Conservation (phyloP, 495 filamentous ascomycete genomes). For the Daldinia caldariorum region DNA sequence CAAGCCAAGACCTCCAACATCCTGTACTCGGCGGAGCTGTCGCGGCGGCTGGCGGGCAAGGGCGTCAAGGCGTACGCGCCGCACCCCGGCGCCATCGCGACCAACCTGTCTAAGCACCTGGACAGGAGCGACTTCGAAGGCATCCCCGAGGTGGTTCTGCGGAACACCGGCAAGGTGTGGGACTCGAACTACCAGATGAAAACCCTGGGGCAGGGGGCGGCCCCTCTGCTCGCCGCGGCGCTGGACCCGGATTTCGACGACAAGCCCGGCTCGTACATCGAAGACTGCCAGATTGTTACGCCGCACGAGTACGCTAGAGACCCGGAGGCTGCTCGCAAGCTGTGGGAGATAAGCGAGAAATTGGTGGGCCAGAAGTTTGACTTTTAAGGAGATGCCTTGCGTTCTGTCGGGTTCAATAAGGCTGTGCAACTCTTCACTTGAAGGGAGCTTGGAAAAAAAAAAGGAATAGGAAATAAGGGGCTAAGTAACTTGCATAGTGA, state of each 20-base stretch:
- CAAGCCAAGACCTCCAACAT: conserved; percentile 72
- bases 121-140: conserved; percentile 28
- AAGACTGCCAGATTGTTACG: conserved; percentile 47
- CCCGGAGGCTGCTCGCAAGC: conserved; percentile 49
- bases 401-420: neutral
- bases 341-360: conserved; percentile 57
- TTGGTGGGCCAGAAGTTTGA: conserved; percentile 52
- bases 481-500: neutral
- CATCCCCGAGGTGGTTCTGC: conserved; percentile 41
- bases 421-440: neutral
- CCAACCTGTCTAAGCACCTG: conserved; percentile 44
- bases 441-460: neutral
- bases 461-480: neutral
- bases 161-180: conserved; percentile 40
- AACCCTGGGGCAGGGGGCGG: conserved; percentile 14
- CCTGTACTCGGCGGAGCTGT: conserved; percentile 62
- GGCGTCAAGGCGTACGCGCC: conserved; percentile 49
- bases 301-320: conserved; percentile 49
- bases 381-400: neutral
- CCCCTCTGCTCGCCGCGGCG: conserved; percentile 36
- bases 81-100: conserved; percentile 58
- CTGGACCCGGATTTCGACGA: conserved; percentile 38
- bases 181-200: neutral
- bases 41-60: conserved; percentile 48
- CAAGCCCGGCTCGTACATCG: conserved; percentile 44